Conservation (phyloP, 345 rosid genomes). For the Euphorbia peplus region DNA sequence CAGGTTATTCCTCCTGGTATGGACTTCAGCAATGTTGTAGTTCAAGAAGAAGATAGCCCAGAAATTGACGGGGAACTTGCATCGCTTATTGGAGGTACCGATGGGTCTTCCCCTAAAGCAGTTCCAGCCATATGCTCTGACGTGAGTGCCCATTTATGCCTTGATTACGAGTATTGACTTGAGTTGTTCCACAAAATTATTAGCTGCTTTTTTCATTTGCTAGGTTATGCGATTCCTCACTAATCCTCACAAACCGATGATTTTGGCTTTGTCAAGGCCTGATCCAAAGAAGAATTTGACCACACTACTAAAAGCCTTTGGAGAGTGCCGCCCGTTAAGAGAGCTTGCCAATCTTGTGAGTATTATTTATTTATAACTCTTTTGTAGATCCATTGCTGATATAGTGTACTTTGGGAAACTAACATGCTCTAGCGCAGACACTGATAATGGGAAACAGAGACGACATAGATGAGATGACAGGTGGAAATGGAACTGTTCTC, state of each 20-base stretch:
- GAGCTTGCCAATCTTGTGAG: conserved; percentile 96
- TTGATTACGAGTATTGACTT: conserved; percentile 1
- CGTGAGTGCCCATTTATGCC: conserved; percentile 41
- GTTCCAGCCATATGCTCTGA: conserved; percentile 91
- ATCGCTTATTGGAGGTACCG: conserved; percentile 49
- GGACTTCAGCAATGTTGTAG: conserved; percentile 92
- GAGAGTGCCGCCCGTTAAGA: conserved; percentile 82
- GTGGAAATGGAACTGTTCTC: conserved; percentile 78
- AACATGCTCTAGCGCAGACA: conserved; percentile 43
- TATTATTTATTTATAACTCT: background rate
- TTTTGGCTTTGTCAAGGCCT: conserved; percentile 93
- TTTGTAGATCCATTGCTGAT: background rate
- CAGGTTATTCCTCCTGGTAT: conserved; percentile 99
- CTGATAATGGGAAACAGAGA: conserved; percentile 94
- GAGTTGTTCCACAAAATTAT: background rate
- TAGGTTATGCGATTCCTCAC: conserved; percentile 90
- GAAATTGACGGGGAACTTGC: conserved; percentile 78
- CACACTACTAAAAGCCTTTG: conserved; percentile 88
- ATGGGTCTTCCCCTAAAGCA: conserved; percentile 85
- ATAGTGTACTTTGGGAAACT: background rate
- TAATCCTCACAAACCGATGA: conserved; percentile 95
- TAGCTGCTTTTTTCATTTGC: conserved; percentile 5
- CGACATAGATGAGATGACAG: conserved; percentile 77
- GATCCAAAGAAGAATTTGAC: conserved; percentile 97
- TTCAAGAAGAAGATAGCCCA: conserved; percentile 85